These are phyloP conservation scores for Phytophthora brassicae DNA, from an alignment of 352 stramenopile genomes.

Conservation along the genomic window DNA sequence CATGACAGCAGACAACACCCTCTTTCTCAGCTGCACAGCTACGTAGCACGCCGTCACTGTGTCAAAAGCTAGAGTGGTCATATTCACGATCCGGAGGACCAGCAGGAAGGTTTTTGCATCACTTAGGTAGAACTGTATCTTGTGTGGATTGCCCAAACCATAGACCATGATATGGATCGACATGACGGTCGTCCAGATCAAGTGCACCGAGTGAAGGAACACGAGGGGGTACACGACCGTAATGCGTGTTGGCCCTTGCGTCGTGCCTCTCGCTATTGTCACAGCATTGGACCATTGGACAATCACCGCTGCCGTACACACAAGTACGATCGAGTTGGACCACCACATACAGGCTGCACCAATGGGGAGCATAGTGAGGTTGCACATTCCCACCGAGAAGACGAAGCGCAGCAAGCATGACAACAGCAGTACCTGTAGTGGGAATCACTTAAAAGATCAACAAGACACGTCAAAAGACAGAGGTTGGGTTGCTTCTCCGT, in stretches of 20 bases:
- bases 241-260: conserved; percentile 43
- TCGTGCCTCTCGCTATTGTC: conserved; percentile 48
- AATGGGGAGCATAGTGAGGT: conserved; percentile 23
- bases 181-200: conserved; percentile 38
- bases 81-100: conserved; percentile 44
- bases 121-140: conserved; percentile 27
- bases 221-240: conserved; percentile 59
- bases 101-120: conserved; percentile 30
- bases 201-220: conserved; percentile 55
- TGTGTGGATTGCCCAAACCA: conserved; percentile 15
- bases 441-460: too few relatives aligned
- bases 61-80: conserved; percentile 49
- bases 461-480: too few relatives aligned
- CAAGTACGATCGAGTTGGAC: conserved; percentile 65
- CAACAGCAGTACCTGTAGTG: conserved; percentile 38
- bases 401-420: conserved; percentile 43
- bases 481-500: conserved; percentile 21
- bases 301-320: conserved; percentile 69
- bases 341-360: conserved; percentile 51
- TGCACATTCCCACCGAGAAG: conserved; percentile 49
- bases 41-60: conserved; percentile 44
- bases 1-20: conserved; percentile 63
- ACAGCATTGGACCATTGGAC: conserved; percentile 69
- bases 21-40: conserved; percentile 41
- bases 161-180: conserved; percentile 37